These are phyloP conservation scores for Penicillium chermesinum DNA, from an alignment of 495 filamentous ascomycete genomes.

Conservation along the genomic window DNA sequence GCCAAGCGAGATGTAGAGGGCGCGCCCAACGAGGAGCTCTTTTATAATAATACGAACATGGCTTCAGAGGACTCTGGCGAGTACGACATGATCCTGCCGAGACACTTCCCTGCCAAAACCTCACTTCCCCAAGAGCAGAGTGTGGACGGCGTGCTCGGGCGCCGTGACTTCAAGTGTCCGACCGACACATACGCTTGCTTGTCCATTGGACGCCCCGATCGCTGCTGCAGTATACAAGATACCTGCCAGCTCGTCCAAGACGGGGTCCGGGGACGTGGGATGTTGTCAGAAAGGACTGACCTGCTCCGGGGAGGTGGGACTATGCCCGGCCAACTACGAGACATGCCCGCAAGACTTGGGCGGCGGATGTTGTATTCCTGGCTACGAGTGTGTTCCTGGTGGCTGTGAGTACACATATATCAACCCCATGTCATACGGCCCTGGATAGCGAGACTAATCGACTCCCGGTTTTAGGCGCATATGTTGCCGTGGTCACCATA, in stretches of 20 bases:
- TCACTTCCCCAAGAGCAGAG: constrained; percentile 22
- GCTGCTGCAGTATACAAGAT: constrained; percentile 67
- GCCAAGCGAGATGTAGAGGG: constrained; percentile 3
- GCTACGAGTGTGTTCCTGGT: constrained; percentile 68
- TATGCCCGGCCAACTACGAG: constrained; percentile 60
- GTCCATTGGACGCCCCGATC: constrained; percentile 63
- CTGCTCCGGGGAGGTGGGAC: constrained; percentile 60
- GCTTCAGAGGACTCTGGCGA: not conserved
- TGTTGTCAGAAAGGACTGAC: constrained; percentile 72
- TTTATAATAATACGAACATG: not conserved
- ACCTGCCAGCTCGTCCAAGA: constrained; percentile 69
- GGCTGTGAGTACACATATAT: constrained; percentile 79
- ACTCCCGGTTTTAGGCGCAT: constrained; percentile 42
- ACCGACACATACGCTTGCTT: constrained; percentile 61
- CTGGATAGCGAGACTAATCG: too few species aligned
- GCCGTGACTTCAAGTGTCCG: constrained; percentile 68
- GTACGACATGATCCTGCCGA: constrained; percentile 9
- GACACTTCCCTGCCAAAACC: constrained; percentile 32
- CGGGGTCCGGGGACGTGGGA: constrained; percentile 70
- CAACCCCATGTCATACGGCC: too few species aligned
- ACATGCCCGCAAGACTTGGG: constrained; percentile 64
- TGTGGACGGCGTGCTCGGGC: constrained; percentile 3
- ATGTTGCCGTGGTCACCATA: constrained; percentile 43
- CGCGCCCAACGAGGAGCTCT: not conserved
- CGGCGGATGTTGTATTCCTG: constrained; percentile 83